Conservation (phyloP, 148 eudicot species). For the Rhododendron ferrugineum region DNA sequence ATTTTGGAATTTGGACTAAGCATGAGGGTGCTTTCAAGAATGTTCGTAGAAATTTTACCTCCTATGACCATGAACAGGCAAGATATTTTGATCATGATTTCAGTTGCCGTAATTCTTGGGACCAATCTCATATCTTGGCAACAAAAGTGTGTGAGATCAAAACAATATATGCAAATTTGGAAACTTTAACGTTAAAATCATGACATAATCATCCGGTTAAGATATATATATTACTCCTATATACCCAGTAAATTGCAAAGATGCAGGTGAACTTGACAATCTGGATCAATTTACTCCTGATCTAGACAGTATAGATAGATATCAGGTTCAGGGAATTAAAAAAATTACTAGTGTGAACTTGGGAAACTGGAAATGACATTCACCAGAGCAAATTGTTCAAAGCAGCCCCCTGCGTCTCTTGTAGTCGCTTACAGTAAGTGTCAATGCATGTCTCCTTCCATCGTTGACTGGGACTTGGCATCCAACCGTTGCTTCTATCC, state of each 20-base stretch:
- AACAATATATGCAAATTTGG: neutral
- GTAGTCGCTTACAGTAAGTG: conserved; percentile 83
- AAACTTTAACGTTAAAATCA: too few relatives aligned
- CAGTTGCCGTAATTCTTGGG: neutral
- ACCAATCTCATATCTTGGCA: neutral
- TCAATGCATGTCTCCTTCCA: conserved; percentile 85
- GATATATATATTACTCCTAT: neutral
- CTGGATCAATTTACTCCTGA: neutral
- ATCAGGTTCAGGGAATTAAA: neutral
- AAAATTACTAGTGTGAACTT: neutral
- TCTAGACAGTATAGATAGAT: neutral
- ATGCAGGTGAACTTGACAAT: neutral
- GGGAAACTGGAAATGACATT: neutral
- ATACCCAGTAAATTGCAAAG: neutral
- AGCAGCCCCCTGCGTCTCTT: conserved; percentile 90
- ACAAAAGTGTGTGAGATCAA: neutral
- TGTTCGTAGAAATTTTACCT: neutral
- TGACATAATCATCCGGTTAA: too few relatives aligned
- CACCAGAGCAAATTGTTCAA: conserved; percentile 21
- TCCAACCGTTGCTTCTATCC: conserved; percentile 73
- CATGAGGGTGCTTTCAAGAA: neutral
- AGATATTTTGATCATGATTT: neutral
- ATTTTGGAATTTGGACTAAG: neutral
- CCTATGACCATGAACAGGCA: neutral
- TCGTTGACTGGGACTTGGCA: conserved; percentile 75